phyloP scores from a whole-genome alignment of 2,329 filamentous ascomycete genomes.

The Aspergillus fumigatiaffinis region DNA sequence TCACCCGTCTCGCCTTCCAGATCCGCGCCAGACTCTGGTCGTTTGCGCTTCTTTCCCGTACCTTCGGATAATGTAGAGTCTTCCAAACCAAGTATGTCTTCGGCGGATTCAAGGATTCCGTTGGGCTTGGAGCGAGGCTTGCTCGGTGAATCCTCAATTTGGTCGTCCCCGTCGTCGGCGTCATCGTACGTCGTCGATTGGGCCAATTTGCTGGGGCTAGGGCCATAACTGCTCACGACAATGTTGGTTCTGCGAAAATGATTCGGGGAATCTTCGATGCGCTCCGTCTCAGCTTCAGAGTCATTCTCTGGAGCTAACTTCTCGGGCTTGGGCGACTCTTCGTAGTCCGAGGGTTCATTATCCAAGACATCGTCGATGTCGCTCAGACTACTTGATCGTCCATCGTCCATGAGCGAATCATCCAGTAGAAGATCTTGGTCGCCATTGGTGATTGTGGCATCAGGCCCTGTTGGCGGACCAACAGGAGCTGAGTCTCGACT shows the following conservation, averaged over 20 bases:
- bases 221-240: conserved; percentile 57
- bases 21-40: conserved; percentile 34
- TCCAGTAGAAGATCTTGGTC: conserved; percentile 32
- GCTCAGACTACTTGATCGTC: conserved; percentile 84
- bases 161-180: conserved; percentile 51
- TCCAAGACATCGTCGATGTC: conserved; percentile 81
- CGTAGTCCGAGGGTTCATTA: conserved; percentile 57
- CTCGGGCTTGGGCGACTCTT: conserved; percentile 43
- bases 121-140: conserved; percentile 35
- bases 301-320: conserved; percentile 61
- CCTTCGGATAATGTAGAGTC: conserved; percentile 28
- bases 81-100: conserved; percentile 23
- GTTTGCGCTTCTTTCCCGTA: conserved; percentile 41
- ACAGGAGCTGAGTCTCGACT: conserved; percentile 32
- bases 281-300: conserved; percentile 90
- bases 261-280: conserved; percentile 82
- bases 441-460: conserved; percentile 34
- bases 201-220: conserved; percentile 73
- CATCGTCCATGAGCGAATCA: conserved; percentile 56
- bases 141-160: conserved; percentile 39
- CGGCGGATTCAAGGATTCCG: conserved; percentile 18
- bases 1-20: conserved; percentile 33
- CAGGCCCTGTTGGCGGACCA: conserved; percentile 31
- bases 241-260: conserved; percentile 61
- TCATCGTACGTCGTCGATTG: conserved; percentile 50